These are phyloP conservation scores for Phanerochaete carnosa DNA, from an alignment of 768 basidiomycete species.

Conservation along the genomic window DNA sequence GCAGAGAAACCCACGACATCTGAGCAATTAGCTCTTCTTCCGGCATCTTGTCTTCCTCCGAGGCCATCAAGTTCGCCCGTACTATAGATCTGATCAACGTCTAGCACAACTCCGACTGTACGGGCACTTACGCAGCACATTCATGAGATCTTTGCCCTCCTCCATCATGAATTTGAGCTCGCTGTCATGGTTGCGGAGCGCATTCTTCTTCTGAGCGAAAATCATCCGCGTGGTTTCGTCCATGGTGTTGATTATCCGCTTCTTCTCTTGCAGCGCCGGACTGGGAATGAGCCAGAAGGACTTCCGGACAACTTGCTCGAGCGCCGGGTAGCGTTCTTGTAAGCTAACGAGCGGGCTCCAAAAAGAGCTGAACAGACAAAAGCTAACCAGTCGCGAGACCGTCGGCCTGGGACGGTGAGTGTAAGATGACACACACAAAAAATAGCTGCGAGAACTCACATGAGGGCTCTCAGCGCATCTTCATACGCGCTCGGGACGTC, in stretches of 20 bases:
- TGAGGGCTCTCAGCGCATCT: slow-evolving; percentile 5
- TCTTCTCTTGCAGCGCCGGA: not conserved
- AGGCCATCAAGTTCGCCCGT: slow-evolving; percentile 7
- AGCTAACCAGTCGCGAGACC: not conserved
- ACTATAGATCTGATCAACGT: not conserved
- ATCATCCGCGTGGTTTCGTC: slow-evolving; percentile 12
- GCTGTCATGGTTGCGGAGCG: slow-evolving; percentile 14
- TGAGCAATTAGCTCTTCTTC: slow-evolving; percentile 13
- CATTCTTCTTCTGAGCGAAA: slow-evolving; percentile 16
- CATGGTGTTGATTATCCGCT: slow-evolving; percentile 12
- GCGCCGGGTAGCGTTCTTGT: not conserved
- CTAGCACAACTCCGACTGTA: not conserved
- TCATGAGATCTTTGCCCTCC: slow-evolving; percentile 20
- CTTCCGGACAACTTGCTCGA: not conserved
- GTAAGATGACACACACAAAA: not conserved
- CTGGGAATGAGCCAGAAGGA: too few relatives aligned
- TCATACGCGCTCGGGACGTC: not conserved
- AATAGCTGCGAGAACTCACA: not conserved
- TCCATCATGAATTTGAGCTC: slow-evolving; percentile 11
- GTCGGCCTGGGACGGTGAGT: too few relatives aligned
- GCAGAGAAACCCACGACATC: slow-evolving; percentile 1
- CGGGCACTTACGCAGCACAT: slow-evolving; percentile 13
- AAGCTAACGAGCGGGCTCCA: not conserved
- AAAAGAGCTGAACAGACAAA: not conserved
- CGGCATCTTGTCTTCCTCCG: slow-evolving; percentile 9